Percentiles rank a stretch among this genome's conserved stretches.
Conservation (phyloP, 2,329 filamentous ascomycete genomes). For the Cytospora leucostoma region DNA sequence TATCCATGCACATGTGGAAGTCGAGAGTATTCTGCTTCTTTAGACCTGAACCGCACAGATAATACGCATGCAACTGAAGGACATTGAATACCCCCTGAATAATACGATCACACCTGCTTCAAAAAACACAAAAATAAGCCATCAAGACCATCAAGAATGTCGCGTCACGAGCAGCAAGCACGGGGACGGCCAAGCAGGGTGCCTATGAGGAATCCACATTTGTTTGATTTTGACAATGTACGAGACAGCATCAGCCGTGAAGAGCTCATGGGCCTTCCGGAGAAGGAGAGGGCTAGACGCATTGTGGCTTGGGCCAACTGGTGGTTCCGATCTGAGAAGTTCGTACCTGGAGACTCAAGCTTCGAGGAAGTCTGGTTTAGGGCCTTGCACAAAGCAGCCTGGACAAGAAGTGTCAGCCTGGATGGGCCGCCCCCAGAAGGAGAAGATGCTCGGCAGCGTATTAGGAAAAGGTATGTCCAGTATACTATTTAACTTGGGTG, state of each 20-base stretch:
- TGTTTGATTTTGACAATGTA: not conserved
- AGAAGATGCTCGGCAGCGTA: not conserved
- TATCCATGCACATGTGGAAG: too few relatives aligned
- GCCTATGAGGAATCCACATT: too few relatives aligned
- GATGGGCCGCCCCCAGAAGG: not conserved
- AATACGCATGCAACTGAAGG: not conserved
- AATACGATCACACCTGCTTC: not conserved
- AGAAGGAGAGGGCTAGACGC: not conserved
- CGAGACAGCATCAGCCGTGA: not conserved
- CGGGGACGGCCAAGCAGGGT: too few relatives aligned
- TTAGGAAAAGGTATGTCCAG: not conserved
- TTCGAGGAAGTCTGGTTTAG: not conserved
- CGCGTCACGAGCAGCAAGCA: not conserved
- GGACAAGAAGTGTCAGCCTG: not conserved
- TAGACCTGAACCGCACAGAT: too few relatives aligned
- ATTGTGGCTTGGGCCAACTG: constrained; percentile 1
- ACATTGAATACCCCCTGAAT: too few relatives aligned
- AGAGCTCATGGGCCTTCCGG: not conserved
- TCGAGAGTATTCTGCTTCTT: too few relatives aligned
- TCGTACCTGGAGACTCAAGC: not conserved
- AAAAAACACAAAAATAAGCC: not conserved
- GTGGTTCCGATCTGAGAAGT: not conserved
- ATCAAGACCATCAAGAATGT: not conserved
- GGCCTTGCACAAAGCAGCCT: not conserved
- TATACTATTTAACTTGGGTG: too few relatives aligned